These are phyloP conservation scores for Mucor saturninus DNA, from an alignment of 371 early-diverging fungal genomes.

Conservation along the genomic window DNA sequence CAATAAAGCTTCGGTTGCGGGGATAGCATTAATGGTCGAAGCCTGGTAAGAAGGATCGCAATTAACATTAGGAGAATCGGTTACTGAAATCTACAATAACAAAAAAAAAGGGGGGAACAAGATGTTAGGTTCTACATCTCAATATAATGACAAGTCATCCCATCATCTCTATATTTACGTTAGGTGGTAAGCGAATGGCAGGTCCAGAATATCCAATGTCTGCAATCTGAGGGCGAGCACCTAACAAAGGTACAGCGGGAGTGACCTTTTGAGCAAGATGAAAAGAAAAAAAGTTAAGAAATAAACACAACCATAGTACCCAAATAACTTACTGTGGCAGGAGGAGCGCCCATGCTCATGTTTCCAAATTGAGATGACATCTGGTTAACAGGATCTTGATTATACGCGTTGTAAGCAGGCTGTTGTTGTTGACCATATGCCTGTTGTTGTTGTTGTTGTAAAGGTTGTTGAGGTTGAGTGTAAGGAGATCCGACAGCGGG, in stretches of 20 bases:
- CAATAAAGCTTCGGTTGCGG: slow-evolving; percentile 78
- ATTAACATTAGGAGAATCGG: slow-evolving; percentile 70
- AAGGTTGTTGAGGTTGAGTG: slow-evolving; percentile 22
- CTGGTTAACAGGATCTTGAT: slow-evolving; percentile 33
- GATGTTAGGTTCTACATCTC: not conserved
- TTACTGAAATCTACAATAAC: slow-evolving; percentile 60
- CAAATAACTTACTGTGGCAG: slow-evolving; percentile 20
- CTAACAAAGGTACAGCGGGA: slow-evolving; percentile 54
- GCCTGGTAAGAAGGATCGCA: slow-evolving; percentile 83
- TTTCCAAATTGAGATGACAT: slow-evolving; percentile 53
- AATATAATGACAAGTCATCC: not conserved
- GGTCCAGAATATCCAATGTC: slow-evolving; percentile 63
- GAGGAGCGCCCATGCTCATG: slow-evolving; percentile 37
- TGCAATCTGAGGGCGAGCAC: slow-evolving; percentile 61
- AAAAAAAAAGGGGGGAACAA: not conserved
- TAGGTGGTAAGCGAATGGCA: slow-evolving; percentile 61
- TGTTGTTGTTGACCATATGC: slow-evolving; percentile 20
- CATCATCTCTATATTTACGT: slow-evolving; percentile 38
- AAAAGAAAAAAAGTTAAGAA: slow-evolving; percentile 6
- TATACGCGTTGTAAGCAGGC: slow-evolving; percentile 36
- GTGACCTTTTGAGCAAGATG: slow-evolving; percentile 21
- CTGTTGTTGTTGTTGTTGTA: slow-evolving; percentile 22
- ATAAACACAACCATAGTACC: not conserved
- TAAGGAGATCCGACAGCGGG: slow-evolving; percentile 15
- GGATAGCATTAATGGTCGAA: slow-evolving; percentile 89